These are phyloP conservation scores for Peniophora sp. DNA, from an alignment of 1,284 basidiomycete genomes.

Conservation along the genomic window DNA sequence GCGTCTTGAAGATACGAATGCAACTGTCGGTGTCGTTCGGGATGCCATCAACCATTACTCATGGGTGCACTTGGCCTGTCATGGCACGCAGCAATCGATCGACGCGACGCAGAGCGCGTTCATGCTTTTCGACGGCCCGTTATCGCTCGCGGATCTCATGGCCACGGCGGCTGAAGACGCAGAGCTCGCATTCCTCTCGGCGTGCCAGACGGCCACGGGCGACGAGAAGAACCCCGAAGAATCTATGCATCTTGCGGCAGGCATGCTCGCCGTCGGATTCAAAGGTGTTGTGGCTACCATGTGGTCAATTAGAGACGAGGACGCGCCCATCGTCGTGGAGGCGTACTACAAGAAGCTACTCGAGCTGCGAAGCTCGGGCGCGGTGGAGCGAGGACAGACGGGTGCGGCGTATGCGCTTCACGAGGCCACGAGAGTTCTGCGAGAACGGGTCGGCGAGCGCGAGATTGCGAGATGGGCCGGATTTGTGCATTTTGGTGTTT, in stretches of 20 bases:
- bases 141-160: neutral
- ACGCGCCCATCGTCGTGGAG: slow-evolving; percentile 9
- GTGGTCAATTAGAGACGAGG: slow-evolving; percentile 15
- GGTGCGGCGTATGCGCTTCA: slow-evolving; percentile 2
- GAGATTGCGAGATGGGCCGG: neutral
- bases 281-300: slow-evolving; percentile 15
- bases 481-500: neutral
- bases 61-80: neutral
- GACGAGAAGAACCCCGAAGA: slow-evolving; percentile 13
- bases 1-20: slow-evolving; percentile 9
- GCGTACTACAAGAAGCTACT: slow-evolving; percentile 1
- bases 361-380: neutral
- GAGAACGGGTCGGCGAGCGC: neutral
- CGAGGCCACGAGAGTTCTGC: neutral
- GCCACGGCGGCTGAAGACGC: neutral
- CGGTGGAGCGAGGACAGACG: neutral
- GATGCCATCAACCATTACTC: neutral
- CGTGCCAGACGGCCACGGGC: slow-evolving; percentile 11
- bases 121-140: neutral
- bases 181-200: slow-evolving; percentile 13
- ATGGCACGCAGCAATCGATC: neutral
- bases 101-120: slow-evolving; percentile 1
- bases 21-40: slow-evolving; percentile 10
- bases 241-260: slow-evolving; percentile 16
- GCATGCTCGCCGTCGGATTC: slow-evolving; percentile 16